Conservation (phyloP, 805 yeast species). For the Yamadazyma takamatsuzukensis region DNA sequence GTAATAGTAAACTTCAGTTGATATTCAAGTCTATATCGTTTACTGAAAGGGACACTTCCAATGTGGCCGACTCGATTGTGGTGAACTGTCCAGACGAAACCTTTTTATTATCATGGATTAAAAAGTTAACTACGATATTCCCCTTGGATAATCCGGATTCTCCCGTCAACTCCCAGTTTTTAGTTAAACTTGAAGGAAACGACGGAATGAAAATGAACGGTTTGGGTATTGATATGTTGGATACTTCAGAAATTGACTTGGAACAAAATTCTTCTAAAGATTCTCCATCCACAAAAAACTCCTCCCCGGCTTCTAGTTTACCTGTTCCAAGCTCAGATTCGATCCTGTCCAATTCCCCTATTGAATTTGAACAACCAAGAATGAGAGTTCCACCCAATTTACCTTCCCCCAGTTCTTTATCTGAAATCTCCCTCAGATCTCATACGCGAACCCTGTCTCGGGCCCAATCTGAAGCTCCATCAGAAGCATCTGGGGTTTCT, state of each 20-base stretch:
- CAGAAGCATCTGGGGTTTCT: not conserved
- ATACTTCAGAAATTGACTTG: conserved; percentile 5
- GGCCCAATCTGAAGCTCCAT: too few relatives aligned
- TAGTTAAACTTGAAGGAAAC: conserved; percentile 15
- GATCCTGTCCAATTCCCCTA: too few relatives aligned
- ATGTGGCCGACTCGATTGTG: conserved; percentile 9
- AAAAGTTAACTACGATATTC: conserved; percentile 28
- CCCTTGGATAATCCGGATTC: conserved; percentile 26
- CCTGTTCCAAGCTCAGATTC: not conserved
- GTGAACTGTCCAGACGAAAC: conserved; percentile 14
- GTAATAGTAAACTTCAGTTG: conserved; percentile 11
- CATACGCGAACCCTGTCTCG: too few relatives aligned
- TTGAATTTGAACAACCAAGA: too few relatives aligned
- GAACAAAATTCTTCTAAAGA: not conserved
- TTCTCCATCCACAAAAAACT: conserved; percentile 3
- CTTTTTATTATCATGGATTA: conserved; percentile 26
- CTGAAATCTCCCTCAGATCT: too few relatives aligned
- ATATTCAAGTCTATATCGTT: conserved; percentile 17
- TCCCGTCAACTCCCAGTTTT: conserved; percentile 17
- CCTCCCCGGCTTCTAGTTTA: not conserved
- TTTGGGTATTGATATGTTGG: conserved; percentile 29
- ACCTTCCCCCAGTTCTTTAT: too few relatives aligned
- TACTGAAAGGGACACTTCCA: conserved; percentile 10
- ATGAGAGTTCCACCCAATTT: too few relatives aligned
- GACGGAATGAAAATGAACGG: conserved; percentile 23